phyloP scores from a whole-genome alignment of 1,284 basidiomycete genomes.

The Fistulinella staudtii region DNA sequence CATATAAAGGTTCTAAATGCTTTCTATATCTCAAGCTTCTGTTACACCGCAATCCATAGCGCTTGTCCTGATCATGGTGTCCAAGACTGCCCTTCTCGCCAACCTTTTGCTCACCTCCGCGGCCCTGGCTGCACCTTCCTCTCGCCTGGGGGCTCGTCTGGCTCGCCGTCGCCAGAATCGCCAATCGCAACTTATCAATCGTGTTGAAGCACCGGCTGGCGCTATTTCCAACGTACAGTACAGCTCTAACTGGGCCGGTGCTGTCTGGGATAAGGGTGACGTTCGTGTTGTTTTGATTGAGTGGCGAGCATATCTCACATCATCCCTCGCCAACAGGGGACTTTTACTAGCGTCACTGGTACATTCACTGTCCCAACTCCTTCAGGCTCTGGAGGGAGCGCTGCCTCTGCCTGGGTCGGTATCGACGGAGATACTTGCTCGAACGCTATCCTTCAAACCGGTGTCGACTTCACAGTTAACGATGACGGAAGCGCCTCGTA shows the following conservation, averaged over 20 bases:
- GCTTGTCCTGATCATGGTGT: conserved; percentile 12
- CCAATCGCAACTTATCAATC: conserved; percentile 9
- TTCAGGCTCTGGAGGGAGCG: not conserved
- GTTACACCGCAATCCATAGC: not conserved
- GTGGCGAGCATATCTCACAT: not conserved
- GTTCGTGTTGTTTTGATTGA: conserved; percentile 7
- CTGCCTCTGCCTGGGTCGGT: not conserved
- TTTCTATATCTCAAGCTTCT: not conserved
- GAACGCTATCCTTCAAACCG: not conserved
- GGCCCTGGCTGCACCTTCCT: conserved; percentile 17
- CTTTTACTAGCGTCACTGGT: conserved; percentile 15
- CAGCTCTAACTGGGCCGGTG: conserved; percentile 21
- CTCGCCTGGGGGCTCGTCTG: conserved; percentile 7
- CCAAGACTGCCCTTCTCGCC: conserved; percentile 12
- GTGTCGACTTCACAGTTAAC: not conserved
- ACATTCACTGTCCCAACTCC: conserved; percentile 6
- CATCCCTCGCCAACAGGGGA: conserved; percentile 8
- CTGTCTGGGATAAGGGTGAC: conserved; percentile 1
- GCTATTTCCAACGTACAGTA: conserved; percentile 11
- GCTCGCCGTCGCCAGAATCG: conserved; percentile 13
- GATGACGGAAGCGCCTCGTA: not conserved
- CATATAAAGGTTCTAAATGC: not conserved
- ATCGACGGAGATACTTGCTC: not conserved
- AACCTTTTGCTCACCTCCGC: conserved; percentile 20
- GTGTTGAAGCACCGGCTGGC: not conserved